These are phyloP conservation scores for Cyclotella choctawhatcheeana DNA, from an alignment of 108 stramenopile species.

Conservation along the genomic window DNA sequence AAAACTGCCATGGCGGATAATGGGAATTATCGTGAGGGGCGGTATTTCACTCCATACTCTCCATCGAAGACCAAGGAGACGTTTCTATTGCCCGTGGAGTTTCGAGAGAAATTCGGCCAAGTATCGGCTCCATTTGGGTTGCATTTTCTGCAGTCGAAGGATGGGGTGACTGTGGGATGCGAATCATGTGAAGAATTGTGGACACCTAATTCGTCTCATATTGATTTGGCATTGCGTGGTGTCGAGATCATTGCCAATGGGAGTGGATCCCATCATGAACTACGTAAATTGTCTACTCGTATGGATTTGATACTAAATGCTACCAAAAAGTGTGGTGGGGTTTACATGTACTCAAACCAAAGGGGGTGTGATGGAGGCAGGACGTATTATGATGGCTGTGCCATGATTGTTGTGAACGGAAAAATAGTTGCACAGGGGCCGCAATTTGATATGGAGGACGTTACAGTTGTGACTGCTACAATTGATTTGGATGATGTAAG, in stretches of 20 bases:
- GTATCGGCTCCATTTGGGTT: conserved; percentile 74
- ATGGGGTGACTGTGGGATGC: conserved; percentile 82
- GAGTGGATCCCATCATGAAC: conserved; percentile 95
- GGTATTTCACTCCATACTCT: conserved; percentile 93
- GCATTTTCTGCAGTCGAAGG: conserved; percentile 60
- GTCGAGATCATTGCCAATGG: conserved; percentile 98
- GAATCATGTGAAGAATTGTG: conserved; percentile 99
- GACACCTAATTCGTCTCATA: conserved; percentile 92
- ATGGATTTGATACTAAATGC: conserved; percentile 89
- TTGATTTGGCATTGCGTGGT: conserved; percentile 85
- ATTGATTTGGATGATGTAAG: conserved; percentile 96
- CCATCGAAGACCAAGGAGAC: conserved; percentile 30
- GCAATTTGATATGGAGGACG: conserved; percentile 93
- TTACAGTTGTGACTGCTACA: conserved; percentile 92
- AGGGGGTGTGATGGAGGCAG: conserved; percentile 97
- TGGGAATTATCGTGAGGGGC: conserved; percentile 97
- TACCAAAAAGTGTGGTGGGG: conserved; percentile 95
- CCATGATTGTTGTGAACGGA: conserved; percentile 95
- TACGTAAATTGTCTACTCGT: conserved; percentile 86
- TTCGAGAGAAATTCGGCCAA: conserved; percentile 63
- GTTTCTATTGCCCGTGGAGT: conserved; percentile 46
- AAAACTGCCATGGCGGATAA: conserved; percentile 91
- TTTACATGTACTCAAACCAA: conserved; percentile 98
- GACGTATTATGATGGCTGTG: conserved; percentile 95
- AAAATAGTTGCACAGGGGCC: conserved; percentile 90